Conservation (phyloP, 2,329 filamentous ascomycete species). For the Colletotrichum falcatum region DNA sequence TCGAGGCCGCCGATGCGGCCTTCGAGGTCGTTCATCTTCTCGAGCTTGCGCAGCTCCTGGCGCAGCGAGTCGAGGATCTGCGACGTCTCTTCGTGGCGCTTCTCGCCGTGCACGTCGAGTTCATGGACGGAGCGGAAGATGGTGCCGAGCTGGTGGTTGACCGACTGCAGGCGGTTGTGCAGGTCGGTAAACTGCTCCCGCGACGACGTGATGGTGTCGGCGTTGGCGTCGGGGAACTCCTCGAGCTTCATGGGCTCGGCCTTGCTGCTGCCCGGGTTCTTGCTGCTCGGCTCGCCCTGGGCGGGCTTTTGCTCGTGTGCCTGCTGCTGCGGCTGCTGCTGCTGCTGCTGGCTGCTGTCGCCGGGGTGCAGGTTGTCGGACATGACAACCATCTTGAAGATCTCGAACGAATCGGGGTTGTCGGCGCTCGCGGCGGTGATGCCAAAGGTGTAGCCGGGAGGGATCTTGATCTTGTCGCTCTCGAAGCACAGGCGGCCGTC, state of each 20-base stretch:
- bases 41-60: conserved; percentile 57
- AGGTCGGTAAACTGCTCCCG: conserved; percentile 82
- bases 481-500: conserved; percentile 88
- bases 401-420: conserved; percentile 92
- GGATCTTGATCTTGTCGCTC: conserved; percentile 81
- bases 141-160: conserved; percentile 75
- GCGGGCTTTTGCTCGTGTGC: conserved; percentile 46
- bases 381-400: conserved; percentile 86
- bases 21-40: conserved; percentile 58
- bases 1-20: conserved; percentile 65
- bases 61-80: conserved; percentile 61
- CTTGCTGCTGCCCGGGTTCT: conserved; percentile 45
- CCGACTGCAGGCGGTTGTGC: conserved; percentile 82
- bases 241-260: conserved; percentile 52
- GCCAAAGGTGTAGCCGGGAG: conserved; percentile 85
- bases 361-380: conserved; percentile 60
- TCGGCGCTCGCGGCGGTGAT: conserved; percentile 90
- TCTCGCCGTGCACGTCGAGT: conserved; percentile 63
- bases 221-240: conserved; percentile 59
- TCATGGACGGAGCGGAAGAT: conserved; percentile 69
- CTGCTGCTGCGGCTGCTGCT: conserved; percentile 49
- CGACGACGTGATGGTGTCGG: conserved; percentile 62
- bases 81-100: conserved; percentile 67
- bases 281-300: conserved; percentile 42
- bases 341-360: conserved; percentile 47